A percentile compares a stretch with the other conserved stretches of the same genome.
Evolutionary conservation across 768 basidiomycete species (phyloP).

Genomic region (Hygrophoropsis aurantiaca): DNA sequence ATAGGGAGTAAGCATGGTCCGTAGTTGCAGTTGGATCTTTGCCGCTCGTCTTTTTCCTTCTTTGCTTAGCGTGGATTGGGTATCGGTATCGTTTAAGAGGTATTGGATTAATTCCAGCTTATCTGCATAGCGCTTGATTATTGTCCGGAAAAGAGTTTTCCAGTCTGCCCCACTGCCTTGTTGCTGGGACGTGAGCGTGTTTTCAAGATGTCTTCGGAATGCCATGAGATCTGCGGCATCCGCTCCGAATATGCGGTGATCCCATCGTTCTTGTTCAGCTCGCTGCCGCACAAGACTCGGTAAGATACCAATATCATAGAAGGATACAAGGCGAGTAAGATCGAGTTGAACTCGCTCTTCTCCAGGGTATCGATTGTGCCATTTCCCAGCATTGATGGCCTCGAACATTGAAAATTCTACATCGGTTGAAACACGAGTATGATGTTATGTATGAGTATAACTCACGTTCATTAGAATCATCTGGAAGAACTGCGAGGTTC

Average conservation of each 20-base stretch:
- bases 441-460: not conserved
- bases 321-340: conserved; percentile 32
- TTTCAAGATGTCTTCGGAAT: conserved; percentile 7
- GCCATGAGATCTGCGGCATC: conserved; percentile 19
- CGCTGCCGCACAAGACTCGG: conserved; percentile 30
- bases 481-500: conserved; percentile 7
- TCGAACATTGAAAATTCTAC: conserved; percentile 4
- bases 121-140: conserved; percentile 30
- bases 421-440: not conserved
- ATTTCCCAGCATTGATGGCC: conserved; percentile 17
- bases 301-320: conserved; percentile 33
- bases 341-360: conserved; percentile 35
- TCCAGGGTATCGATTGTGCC: conserved; percentile 36
- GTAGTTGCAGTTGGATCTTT: conserved; percentile 21
- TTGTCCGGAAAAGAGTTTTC: conserved; percentile 24
- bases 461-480: not conserved
- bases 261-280: conserved; percentile 22
- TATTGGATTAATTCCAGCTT: conserved; percentile 27
- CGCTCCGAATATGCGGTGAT: conserved; percentile 30
- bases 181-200: conserved; percentile 5
- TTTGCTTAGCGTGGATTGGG: conserved; percentile 1
- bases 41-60: conserved; percentile 7
- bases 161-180: conserved; percentile 33
- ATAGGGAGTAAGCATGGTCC: conserved; percentile 30
- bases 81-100: conserved; percentile 15